A percentile compares a stretch with the other conserved stretches of the same genome.
Conservation (phyloP, 2,329 filamentous ascomycete species). For the Fonsecaea pedrosoi region DNA sequence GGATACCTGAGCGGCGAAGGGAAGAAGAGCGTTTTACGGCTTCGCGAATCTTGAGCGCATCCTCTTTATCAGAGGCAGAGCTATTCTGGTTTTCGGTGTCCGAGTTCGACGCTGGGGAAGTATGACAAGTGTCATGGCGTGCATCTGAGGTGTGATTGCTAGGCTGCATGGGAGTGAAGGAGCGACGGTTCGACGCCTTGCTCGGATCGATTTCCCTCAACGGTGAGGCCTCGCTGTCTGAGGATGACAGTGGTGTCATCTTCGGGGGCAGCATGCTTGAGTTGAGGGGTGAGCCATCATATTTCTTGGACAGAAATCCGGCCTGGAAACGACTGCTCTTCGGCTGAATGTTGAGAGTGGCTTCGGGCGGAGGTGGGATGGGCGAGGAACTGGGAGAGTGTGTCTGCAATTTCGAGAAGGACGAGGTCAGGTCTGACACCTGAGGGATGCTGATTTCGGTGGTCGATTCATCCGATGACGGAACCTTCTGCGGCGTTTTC, state of each 20-base stretch:
- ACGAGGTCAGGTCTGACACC: slow-evolving; percentile 60
- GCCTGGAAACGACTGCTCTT: slow-evolving; percentile 83
- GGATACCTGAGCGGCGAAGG: slow-evolving; percentile 49
- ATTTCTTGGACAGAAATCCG: slow-evolving; percentile 80
- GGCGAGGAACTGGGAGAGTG: slow-evolving; percentile 61
- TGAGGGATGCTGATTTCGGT: slow-evolving; percentile 58
- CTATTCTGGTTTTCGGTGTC: slow-evolving; percentile 60
- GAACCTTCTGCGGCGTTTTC: slow-evolving; percentile 76
- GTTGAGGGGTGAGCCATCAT: slow-evolving; percentile 63
- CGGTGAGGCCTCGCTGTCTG: slow-evolving; percentile 63
- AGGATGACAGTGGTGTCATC: slow-evolving; percentile 62
- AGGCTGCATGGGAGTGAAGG: slow-evolving; percentile 39
- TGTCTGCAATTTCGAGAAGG: slow-evolving; percentile 44
- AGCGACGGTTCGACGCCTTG: slow-evolving; percentile 57
- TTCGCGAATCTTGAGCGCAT: slow-evolving; percentile 61
- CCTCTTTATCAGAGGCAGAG: slow-evolving; percentile 50
- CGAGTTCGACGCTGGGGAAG: slow-evolving; percentile 47
- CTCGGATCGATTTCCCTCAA: slow-evolving; percentile 60
- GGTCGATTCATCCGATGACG: slow-evolving; percentile 56
- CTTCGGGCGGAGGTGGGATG: slow-evolving; percentile 61
- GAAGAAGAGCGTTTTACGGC: slow-evolving; percentile 64
- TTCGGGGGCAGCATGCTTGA: slow-evolving; percentile 58
- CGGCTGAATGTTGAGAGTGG: slow-evolving; percentile 65
- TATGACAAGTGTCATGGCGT: slow-evolving; percentile 44
- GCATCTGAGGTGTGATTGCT: slow-evolving; percentile 47